Evolutionary conservation across 2,329 filamentous ascomycete species (phyloP).

Genomic region (Cladophialophora exuberans): DNA sequence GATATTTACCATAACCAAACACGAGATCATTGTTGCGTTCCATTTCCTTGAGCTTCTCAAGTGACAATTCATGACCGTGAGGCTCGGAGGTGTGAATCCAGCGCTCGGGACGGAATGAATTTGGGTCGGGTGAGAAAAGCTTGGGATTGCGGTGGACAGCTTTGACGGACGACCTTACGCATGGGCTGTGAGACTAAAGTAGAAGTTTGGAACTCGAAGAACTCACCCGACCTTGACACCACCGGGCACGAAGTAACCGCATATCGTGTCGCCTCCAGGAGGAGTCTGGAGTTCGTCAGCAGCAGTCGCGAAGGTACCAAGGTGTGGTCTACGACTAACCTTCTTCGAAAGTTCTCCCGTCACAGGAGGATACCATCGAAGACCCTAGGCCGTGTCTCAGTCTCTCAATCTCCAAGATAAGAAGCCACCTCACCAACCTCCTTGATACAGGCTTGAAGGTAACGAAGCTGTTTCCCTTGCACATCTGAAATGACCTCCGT

Average conservation of each 20-base stretch:
- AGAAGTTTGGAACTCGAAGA: constrained; percentile 19
- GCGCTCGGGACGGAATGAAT: constrained; percentile 53
- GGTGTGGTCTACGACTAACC: constrained; percentile 5
- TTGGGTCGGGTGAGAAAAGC: constrained; percentile 46
- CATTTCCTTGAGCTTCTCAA: constrained; percentile 43
- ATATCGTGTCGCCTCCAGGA: constrained; percentile 43
- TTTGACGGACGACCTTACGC: constrained; percentile 34
- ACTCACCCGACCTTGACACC: constrained; percentile 38
- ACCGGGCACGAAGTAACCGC: constrained; percentile 48
- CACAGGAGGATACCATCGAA: constrained; percentile 52
- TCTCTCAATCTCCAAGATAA: background rate
- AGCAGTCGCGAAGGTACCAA: background rate
- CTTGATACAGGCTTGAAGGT: constrained; percentile 55
- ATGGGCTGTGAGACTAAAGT: constrained; percentile 41
- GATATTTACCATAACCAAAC: constrained; percentile 50
- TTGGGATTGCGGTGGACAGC: constrained; percentile 43
- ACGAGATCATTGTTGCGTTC: constrained; percentile 47
- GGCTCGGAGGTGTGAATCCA: constrained; percentile 43
- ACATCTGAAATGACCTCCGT: constrained; percentile 24
- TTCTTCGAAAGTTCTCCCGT: constrained; percentile 42
- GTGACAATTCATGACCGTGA: constrained; percentile 36
- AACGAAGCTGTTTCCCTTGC: constrained; percentile 46
- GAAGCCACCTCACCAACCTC: constrained; percentile 38
- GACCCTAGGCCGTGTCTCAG: no score
- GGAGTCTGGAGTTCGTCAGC: constrained; percentile 38